Conservation (phyloP, 768 basidiomycete species). For the Saitozyma sp. region DNA sequence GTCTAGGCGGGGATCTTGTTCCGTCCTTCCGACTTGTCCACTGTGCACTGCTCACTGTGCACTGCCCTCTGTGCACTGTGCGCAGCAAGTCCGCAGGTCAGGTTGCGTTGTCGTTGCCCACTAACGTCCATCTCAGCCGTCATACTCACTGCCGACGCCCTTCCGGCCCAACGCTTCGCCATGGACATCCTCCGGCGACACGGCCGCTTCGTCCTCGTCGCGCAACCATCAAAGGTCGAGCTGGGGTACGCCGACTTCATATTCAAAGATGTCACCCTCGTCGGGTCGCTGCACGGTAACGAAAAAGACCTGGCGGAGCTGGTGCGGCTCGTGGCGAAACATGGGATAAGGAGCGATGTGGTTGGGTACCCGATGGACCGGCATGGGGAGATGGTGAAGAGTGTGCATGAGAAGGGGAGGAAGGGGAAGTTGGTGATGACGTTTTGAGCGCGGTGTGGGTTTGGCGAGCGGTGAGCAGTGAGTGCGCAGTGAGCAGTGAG, state of each 20-base stretch:
- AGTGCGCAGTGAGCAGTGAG: background rate
- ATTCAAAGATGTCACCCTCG: slow-evolving; percentile 17
- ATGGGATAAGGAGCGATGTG: slow-evolving; percentile 10
- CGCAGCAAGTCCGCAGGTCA: background rate
- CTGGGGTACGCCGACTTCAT: slow-evolving; percentile 21
- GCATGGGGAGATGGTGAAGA: slow-evolving; percentile 22
- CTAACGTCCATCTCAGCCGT: slow-evolving; percentile 5
- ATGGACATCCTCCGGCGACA: slow-evolving; percentile 12
- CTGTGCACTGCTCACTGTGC: too few relatives aligned
- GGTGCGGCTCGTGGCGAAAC: slow-evolving; percentile 11
- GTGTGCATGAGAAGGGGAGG: slow-evolving; percentile 5
- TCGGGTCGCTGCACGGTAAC: slow-evolving; percentile 20
- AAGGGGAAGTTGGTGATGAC: slow-evolving; percentile 28
- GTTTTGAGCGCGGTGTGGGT: slow-evolving; percentile 4
- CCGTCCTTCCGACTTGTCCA: too few relatives aligned
- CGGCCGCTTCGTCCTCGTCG: slow-evolving; percentile 22
- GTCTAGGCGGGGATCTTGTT: too few relatives aligned
- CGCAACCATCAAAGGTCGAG: slow-evolving; percentile 15
- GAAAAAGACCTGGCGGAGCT: slow-evolving; percentile 16
- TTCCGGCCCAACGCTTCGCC: slow-evolving; percentile 16
- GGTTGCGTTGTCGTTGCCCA: background rate
- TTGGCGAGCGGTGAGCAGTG: background rate
- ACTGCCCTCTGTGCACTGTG: background rate
- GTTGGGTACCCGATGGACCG: slow-evolving; percentile 11
- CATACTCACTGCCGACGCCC: slow-evolving; percentile 20